Evolutionary conservation across 176 grass and related monocot species (phyloP), one percentile per base, ranked within the genome.

Genomic region (Musa acuminata): DNA sequence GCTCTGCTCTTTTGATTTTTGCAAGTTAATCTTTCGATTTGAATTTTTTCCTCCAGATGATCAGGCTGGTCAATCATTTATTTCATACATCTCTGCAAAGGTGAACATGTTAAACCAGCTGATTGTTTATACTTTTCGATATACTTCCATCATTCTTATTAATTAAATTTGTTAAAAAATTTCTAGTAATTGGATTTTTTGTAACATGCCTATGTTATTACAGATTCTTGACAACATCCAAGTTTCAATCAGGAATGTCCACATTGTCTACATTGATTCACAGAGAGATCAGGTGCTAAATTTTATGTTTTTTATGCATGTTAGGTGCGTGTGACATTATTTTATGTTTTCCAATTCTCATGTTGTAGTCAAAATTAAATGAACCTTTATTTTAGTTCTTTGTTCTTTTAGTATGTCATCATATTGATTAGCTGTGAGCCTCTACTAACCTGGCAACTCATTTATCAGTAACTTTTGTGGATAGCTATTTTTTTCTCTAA

Each of bases 201-300:
- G 53, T 17, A 8, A 13, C 57, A 62, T 72, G 8, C 62, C 24
- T 59, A 52, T 72, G 7, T 57, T 35, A 16, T 14, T 72, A 27
- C 85, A 98, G 94, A 98, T 98, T 88, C 88, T 98, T 72, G 87
- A 93, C 73, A 98, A 76, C 75, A 93, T 98, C 67, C 90, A 93
- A 89, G 82, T 98, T 80, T 98, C 94, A 71, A 85, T 93, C 64
- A 80, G 17, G 85, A 91, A 98, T 85, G 82, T 91, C 77, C 94
- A 98, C 83, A 81, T 91, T 67, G 71, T 91, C 64, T 98, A 93
- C 75, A 79, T 88, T 62, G 94, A 98, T 77, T 75, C 57, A 26
- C 82, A 85, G 69, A 86, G 83, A 60, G 78, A 85, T 80, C 83
- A 93, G 88, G 94, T 93, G 67, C 17, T 35, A 50, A 70, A 70